phyloP scores from a whole-genome alignment of 2,329 filamentous ascomycete genomes.

The Talaromyces sp. region DNA sequence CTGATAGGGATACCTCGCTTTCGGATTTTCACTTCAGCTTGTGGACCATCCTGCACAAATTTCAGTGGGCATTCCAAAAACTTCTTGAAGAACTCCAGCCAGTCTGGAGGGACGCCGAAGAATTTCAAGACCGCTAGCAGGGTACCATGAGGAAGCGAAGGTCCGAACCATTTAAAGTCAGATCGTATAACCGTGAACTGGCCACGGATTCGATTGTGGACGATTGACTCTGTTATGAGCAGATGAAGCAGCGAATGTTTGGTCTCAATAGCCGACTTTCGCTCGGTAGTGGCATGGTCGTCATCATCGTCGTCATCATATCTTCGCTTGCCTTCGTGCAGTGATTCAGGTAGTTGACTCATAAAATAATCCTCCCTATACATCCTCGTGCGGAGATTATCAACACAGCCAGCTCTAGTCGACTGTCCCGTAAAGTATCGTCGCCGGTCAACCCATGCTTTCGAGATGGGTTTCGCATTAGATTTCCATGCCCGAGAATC shows the following conservation, averaged over 20 bases:
- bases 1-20: constrained; percentile 60
- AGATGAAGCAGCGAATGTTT: constrained; percentile 60
- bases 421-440: constrained; percentile 44
- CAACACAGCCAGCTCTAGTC: constrained; percentile 22
- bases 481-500: constrained; percentile 44
- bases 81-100: constrained; percentile 59
- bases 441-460: constrained; percentile 44
- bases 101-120: constrained; percentile 57
- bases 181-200: constrained; percentile 57
- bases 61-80: constrained; percentile 61
- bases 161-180: constrained; percentile 60
- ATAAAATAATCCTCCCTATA: constrained; percentile 55
- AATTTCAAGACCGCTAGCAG: constrained; percentile 58
- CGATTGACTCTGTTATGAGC: constrained; percentile 55
- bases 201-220: constrained; percentile 50
- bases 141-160: constrained; percentile 59
- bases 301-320: constrained; percentile 40
- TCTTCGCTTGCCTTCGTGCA: constrained; percentile 37
- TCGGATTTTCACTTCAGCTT: constrained; percentile 46
- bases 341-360: constrained; percentile 52
- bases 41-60: constrained; percentile 55
- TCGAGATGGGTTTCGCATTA: constrained; percentile 33
- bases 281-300: constrained; percentile 26
- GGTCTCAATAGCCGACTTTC: constrained; percentile 47
- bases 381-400: constrained; percentile 34